Evolutionary conservation across 805 yeast genomes (phyloP).

Genomic region (Martiniozyma abietophila): DNA sequence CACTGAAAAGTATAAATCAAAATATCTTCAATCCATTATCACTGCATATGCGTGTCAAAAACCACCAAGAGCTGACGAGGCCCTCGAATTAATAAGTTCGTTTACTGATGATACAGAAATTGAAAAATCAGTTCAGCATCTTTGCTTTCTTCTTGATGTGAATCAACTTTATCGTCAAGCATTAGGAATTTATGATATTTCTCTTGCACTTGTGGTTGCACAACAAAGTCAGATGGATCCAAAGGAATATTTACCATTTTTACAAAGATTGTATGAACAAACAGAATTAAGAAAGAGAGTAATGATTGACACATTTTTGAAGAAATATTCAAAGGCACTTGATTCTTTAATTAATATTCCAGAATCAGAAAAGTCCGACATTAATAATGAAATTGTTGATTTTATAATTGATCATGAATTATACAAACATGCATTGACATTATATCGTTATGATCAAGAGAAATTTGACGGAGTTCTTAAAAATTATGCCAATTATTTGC

Average conservation of each 20-base stretch:
- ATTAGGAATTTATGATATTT: slow-evolving; percentile 73
- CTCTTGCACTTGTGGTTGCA: slow-evolving; percentile 73
- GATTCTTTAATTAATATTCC: slow-evolving; percentile 48
- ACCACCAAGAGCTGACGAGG: slow-evolving; percentile 78
- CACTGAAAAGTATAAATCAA: slow-evolving; percentile 39
- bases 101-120: slow-evolving; percentile 36
- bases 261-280: slow-evolving; percentile 68
- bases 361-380: slow-evolving; percentile 22
- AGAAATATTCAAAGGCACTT: slow-evolving; percentile 60
- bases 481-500: slow-evolving; percentile 54
- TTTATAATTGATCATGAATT: slow-evolving; percentile 64
- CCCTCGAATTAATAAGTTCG: slow-evolving; percentile 53
- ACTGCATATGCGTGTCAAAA: slow-evolving; percentile 89
- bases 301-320: slow-evolving; percentile 70
- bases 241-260: slow-evolving; percentile 88
- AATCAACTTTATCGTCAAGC: slow-evolving; percentile 73
- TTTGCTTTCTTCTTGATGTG: slow-evolving; percentile 87
- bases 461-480: slow-evolving; percentile 47
- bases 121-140: slow-evolving; percentile 65
- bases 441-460: slow-evolving; percentile 47
- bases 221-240: slow-evolving; percentile 98
- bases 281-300: slow-evolving; percentile 59
- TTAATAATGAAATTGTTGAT: slow-evolving; percentile 50
- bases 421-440: slow-evolving; percentile 56
- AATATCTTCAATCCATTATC: slow-evolving; percentile 65